phyloP scores from a whole-genome alignment of 1,284 basidiomycete genomes.

The Acaromyces ingoldii region DNA sequence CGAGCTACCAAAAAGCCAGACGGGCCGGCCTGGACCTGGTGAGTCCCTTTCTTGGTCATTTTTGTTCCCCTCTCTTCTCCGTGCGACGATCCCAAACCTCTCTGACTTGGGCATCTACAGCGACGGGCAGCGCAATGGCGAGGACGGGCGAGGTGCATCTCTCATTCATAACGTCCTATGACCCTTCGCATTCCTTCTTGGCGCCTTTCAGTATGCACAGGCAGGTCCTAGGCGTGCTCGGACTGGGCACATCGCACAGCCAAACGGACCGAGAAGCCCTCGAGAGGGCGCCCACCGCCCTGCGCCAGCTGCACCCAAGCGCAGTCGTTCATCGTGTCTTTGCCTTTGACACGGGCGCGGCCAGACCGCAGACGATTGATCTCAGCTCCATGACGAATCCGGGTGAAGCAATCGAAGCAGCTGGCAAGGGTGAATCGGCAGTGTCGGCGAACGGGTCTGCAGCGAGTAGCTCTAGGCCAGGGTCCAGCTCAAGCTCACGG shows the following conservation, averaged over 20 bases:
- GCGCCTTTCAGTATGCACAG: conserved; percentile 45
- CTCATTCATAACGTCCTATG: conserved; percentile 45
- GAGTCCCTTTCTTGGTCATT: no score
- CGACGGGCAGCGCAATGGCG: conserved; percentile 12
- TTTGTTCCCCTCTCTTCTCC: no score
- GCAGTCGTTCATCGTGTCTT: conserved; percentile 45
- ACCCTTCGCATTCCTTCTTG: conserved; percentile 42
- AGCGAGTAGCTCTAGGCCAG: background rate
- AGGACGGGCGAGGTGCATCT: conserved; percentile 45
- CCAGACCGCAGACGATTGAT: conserved; percentile 26
- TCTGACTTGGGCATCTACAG: background rate
- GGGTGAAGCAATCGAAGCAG: conserved; percentile 15
- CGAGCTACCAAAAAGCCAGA: conserved; percentile 27
- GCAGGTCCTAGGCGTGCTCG: conserved; percentile 45
- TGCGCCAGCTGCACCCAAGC: conserved; percentile 36
- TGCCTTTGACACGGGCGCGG: conserved; percentile 39
- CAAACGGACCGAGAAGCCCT: conserved; percentile 18
- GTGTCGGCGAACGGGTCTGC: background rate
- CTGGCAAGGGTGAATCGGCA: background rate
- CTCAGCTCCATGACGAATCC: conserved; percentile 27
- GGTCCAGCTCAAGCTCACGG: background rate
- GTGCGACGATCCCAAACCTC: background rate
- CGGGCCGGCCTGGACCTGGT: background rate
- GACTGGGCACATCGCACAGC: conserved; percentile 23
- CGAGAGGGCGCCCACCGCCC: conserved; percentile 23